These are phyloP conservation scores for Mycena sanguinolenta DNA, from an alignment of 768 basidiomycete genomes.

Conservation along the genomic window DNA sequence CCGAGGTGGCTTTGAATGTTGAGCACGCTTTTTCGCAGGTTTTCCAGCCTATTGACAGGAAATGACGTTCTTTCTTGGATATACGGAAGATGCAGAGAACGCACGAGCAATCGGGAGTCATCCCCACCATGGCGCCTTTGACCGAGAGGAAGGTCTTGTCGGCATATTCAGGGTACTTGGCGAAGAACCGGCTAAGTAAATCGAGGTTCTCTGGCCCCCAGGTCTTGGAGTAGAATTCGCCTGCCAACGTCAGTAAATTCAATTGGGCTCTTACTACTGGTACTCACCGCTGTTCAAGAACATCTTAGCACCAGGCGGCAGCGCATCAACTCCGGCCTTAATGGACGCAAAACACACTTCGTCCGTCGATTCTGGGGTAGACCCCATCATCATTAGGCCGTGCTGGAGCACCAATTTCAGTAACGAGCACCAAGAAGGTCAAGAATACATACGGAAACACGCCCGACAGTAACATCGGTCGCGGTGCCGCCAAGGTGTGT, in stretches of 20 bases:
- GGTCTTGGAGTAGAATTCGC: conserved; percentile 1
- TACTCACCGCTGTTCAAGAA: conserved; percentile 55
- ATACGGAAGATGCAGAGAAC: too few species aligned
- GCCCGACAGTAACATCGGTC: too few species aligned
- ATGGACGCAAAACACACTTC: conserved; percentile 74
- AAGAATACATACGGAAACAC: too few species aligned
- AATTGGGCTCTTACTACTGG: not conserved
- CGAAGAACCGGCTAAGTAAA: conserved; percentile 64
- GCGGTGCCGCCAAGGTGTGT: too few species aligned
- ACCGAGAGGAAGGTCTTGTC: conserved; percentile 31
- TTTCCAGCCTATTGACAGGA: too few species aligned
- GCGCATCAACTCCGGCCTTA: conserved; percentile 61
- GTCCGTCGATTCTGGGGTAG: conserved; percentile 60
- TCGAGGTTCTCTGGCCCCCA: conserved; percentile 45
- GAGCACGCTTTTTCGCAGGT: conserved; percentile 52
- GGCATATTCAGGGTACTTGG: conserved; percentile 51
- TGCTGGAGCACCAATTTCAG: too few species aligned
- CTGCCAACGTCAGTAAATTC: not conserved
- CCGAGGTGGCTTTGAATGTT: conserved; percentile 59
- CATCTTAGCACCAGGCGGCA: conserved; percentile 61
- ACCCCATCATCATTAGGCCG: conserved; percentile 26
- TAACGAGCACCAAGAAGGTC: too few species aligned
- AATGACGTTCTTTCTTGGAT: too few species aligned
- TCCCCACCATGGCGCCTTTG: not conserved
- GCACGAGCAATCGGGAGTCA: conserved; percentile 28